Conservation (phyloP, 148 eudicot genomes). For the Amaranthus cruentus region DNA sequence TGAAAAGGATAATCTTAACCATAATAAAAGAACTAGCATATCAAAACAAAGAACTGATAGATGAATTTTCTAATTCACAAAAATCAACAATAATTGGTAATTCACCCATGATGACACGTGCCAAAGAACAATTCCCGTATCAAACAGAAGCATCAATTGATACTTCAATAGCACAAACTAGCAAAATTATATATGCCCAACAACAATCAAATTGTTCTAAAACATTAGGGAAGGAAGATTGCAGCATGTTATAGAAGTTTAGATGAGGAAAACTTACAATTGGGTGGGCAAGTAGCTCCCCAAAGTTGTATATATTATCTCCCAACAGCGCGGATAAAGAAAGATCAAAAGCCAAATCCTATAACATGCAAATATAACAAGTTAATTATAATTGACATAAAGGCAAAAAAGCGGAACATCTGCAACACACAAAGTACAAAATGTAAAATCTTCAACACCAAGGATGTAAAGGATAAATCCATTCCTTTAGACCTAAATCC, state of each 20-base stretch:
- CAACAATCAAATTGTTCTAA: background rate
- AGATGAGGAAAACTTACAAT: constrained; percentile 50
- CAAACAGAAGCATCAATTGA: background rate
- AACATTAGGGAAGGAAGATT: background rate
- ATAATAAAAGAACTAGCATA: background rate
- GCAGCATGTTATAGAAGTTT: background rate
- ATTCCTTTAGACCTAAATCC: background rate
- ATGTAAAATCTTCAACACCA: background rate
- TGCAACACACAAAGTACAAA: background rate
- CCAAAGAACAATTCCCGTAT: background rate
- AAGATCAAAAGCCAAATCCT: constrained; percentile 95
- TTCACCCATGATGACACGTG: background rate
- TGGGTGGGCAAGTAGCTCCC: constrained; percentile 97
- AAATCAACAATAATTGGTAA: background rate
- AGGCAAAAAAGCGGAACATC: background rate
- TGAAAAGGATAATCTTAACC: background rate
- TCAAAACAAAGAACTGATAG: background rate
- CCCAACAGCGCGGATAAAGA: constrained; percentile 87
- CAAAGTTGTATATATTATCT: constrained; percentile 96
- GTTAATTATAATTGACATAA: background rate
- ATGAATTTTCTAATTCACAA: background rate
- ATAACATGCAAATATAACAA: background rate
- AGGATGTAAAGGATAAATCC: background rate
- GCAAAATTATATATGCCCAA: background rate
- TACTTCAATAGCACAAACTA: background rate